Evolutionary conservation across 2,329 filamentous ascomycete species (phyloP).

Genomic region (Aspergillaceae sp.): DNA sequence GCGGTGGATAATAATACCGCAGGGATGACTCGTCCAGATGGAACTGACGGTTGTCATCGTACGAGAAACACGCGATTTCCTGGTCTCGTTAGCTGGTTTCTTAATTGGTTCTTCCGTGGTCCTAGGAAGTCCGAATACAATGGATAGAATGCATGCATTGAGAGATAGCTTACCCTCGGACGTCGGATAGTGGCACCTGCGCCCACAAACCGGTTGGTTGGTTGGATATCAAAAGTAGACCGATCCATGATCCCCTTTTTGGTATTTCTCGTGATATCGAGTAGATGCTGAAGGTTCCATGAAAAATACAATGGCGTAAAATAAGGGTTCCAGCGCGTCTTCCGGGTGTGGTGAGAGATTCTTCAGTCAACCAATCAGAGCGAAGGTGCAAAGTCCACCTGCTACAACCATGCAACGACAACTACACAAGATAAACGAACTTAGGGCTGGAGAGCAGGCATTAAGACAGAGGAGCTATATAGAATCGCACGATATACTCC

Average conservation of each 20-base stretch:
- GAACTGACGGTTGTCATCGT: slow-evolving; percentile 73
- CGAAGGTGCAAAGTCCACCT: no score
- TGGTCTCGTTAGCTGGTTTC: slow-evolving; percentile 24
- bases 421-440: no score
- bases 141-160: no score
- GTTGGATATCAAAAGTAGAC: slow-evolving; percentile 56
- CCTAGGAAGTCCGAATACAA: no score
- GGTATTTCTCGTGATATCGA: neutral
- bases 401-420: no score
- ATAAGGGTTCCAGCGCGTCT: no score
- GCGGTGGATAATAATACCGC: slow-evolving; percentile 78
- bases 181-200: slow-evolving; percentile 62
- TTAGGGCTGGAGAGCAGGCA: no score
- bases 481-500: no score
- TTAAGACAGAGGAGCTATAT: no score
- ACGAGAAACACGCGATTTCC: slow-evolving; percentile 92
- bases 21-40: slow-evolving; percentile 69
- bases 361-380: no score
- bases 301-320: no score
- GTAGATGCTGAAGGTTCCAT: neutral
- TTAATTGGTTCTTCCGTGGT: neutral
- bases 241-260: slow-evolving; percentile 21
- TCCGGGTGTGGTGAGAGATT: no score
- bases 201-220: slow-evolving; percentile 60
- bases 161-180: slow-evolving; percentile 51